Conservation (phyloP, 1,284 basidiomycete species). For the Pseudozyma flocculosa region DNA sequence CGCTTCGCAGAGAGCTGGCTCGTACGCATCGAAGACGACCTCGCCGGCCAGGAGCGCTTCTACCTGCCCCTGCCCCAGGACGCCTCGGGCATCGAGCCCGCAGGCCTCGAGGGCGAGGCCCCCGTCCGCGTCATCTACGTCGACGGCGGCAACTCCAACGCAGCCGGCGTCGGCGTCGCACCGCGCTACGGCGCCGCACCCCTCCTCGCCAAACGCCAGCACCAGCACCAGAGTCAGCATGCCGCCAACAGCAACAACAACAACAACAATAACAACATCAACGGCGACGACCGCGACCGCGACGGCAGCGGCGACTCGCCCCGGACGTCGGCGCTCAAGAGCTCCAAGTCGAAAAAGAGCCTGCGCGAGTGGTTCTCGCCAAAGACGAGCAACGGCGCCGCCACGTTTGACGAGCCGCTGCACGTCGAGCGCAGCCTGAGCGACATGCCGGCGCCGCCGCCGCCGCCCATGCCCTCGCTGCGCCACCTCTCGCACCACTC, state of each 20-base stretch:
- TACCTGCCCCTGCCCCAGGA: conserved; percentile 14
- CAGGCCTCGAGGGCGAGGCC: neutral
- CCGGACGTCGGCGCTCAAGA: neutral
- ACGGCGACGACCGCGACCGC: no score
- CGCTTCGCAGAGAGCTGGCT: conserved; percentile 49
- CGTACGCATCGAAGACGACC: conserved; percentile 42
- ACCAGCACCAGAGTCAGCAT: no score
- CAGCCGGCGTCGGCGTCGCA: conserved; percentile 31
- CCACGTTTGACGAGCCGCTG: conserved; percentile 18
- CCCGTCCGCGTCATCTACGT: conserved; percentile 24
- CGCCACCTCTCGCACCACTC: neutral
- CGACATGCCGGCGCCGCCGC: neutral
- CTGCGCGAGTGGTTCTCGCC: conserved; percentile 17
- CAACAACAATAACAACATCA: no score
- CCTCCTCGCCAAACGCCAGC: no score
- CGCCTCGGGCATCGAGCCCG: conserved; percentile 4
- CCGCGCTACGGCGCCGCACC: conserved; percentile 39
- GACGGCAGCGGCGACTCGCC: neutral
- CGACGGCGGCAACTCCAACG: conserved; percentile 8
- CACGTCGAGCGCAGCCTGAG: conserved; percentile 8
- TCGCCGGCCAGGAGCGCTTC: conserved; percentile 28
- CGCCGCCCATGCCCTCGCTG: neutral
- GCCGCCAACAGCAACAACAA: no score
- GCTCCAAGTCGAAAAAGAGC: conserved; percentile 11
- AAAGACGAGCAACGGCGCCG: neutral